A percentile compares a stretch with the other conserved stretches of the same genome.
Evolutionary conservation across 1,139 yeast species (phyloP).

Genomic region (Pichia sp.): DNA sequence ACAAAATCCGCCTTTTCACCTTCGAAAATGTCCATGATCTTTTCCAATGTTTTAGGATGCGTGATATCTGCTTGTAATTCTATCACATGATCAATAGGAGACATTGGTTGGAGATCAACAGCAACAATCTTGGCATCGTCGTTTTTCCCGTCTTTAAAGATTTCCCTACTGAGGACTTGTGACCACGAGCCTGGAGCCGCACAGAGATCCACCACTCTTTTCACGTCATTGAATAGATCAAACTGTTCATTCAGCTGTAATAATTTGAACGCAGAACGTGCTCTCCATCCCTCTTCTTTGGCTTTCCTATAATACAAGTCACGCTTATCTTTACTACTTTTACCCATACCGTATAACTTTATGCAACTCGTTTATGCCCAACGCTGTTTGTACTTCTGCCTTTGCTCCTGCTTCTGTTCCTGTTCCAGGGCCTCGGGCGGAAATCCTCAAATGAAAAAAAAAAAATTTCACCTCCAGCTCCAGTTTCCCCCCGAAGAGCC

Average conservation of each 20-base stretch:
- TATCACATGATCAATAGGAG: constrained; percentile 83
- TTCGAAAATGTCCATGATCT: constrained; percentile 71
- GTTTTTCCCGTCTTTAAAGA: constrained; percentile 30
- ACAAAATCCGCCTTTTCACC: constrained; percentile 94
- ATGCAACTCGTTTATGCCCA: not conserved
- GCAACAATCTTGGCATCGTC: constrained; percentile 71
- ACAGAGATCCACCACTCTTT: constrained; percentile 88
- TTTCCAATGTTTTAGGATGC: constrained; percentile 77
- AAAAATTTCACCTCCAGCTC: too few species aligned
- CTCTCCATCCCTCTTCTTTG: constrained; percentile 96
- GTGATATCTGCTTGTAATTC: constrained; percentile 95
- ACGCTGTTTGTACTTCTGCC: too few species aligned
- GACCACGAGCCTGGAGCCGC: constrained; percentile 99
- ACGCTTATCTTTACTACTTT: constrained; percentile 90
- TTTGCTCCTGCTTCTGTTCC: too few species aligned
- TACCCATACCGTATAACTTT: constrained; percentile 48
- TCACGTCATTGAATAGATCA: constrained; percentile 63
- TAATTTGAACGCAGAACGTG: constrained; percentile 89
- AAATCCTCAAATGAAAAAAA: too few species aligned
- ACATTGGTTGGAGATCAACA: constrained; percentile 95
- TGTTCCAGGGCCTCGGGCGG: too few species aligned
- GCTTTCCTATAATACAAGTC: constrained; percentile 86
- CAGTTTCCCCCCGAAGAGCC: too few species aligned
- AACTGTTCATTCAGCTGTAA: constrained; percentile 87
- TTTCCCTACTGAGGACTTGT: constrained; percentile 76